phyloP scores from a whole-genome alignment of 2,329 filamentous ascomycete species.

The Xylaria digitata region DNA sequence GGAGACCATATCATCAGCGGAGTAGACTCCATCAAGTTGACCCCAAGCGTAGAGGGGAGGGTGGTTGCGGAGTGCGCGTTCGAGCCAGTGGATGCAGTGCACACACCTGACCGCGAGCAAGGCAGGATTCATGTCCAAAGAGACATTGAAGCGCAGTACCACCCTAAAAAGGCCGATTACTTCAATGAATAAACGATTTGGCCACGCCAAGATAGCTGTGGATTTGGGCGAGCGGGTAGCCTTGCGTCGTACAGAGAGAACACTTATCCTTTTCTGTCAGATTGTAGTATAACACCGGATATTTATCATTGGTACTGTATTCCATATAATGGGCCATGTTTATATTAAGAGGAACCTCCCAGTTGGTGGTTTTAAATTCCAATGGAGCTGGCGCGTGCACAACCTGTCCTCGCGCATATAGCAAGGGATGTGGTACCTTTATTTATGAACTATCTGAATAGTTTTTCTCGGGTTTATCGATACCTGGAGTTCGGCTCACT shows the following conservation, averaged over 20 bases:
- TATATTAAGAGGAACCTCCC: conserved; percentile 5
- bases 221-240: neutral
- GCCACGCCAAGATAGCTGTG: neutral
- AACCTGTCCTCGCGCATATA: neutral
- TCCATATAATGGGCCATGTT: conserved; percentile 1
- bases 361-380: neutral
- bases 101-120: neutral
- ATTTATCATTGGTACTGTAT: neutral
- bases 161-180: conserved; percentile 4
- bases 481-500: neutral
- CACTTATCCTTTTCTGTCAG: neutral
- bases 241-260: neutral
- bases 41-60: conserved; percentile 15
- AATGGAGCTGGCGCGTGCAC: neutral
- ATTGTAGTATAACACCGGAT: neutral
- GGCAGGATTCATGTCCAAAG: conserved; percentile 30
- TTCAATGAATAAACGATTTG: neutral
- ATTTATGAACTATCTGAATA: neutral
- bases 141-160: conserved; percentile 34
- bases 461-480: neutral
- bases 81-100: conserved; percentile 12
- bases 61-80: conserved; percentile 28
- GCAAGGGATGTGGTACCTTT: neutral
- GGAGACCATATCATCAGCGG: conserved; percentile 21
- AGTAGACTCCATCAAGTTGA: conserved; percentile 24